Evolutionary conservation across 1,139 yeast genomes (phyloP).

Genomic region (Geotrichum cucujoidarum): DNA sequence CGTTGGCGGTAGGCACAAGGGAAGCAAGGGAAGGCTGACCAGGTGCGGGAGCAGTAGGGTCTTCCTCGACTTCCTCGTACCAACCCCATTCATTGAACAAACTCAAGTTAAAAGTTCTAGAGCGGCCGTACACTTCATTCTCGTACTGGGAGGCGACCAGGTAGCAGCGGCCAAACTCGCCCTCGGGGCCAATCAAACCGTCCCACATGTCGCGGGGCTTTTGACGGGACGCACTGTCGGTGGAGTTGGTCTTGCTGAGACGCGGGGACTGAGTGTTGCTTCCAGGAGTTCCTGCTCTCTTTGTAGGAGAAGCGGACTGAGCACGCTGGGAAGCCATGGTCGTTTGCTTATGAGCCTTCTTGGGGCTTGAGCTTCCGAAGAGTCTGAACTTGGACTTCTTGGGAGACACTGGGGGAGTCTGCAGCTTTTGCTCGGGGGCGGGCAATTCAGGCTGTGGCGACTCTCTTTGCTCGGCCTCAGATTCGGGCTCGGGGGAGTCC

Average conservation of each 20-base stretch:
- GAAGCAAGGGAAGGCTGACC: constrained; percentile 9
- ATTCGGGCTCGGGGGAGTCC: background rate
- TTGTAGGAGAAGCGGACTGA: background rate
- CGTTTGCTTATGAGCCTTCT: constrained; percentile 19
- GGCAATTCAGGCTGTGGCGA: constrained; percentile 1
- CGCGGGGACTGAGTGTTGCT: background rate
- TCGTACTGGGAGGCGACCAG: constrained; percentile 63
- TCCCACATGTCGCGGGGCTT: constrained; percentile 32
- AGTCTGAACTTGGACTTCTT: constrained; percentile 19
- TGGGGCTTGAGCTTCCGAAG: constrained; percentile 21
- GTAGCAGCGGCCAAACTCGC: constrained; percentile 81
- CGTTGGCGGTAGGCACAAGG: constrained; percentile 13
- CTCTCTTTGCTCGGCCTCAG: background rate
- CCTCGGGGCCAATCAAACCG: constrained; percentile 64
- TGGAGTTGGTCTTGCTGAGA: background rate
- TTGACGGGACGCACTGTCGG: background rate
- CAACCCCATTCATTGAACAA: constrained; percentile 77
- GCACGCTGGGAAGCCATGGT: constrained; percentile 6
- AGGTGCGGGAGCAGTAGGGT: background rate
- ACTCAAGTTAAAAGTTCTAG: constrained; percentile 51
- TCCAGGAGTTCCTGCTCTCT: background rate
- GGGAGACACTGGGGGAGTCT: constrained; percentile 9
- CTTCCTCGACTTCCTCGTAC: constrained; percentile 20
- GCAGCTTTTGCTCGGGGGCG: constrained; percentile 1
- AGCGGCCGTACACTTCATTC: constrained; percentile 51